These are phyloP conservation scores for Apostasia shenzhenica DNA, from an alignment of 106 monocot genomes.

Conservation along the genomic window DNA sequence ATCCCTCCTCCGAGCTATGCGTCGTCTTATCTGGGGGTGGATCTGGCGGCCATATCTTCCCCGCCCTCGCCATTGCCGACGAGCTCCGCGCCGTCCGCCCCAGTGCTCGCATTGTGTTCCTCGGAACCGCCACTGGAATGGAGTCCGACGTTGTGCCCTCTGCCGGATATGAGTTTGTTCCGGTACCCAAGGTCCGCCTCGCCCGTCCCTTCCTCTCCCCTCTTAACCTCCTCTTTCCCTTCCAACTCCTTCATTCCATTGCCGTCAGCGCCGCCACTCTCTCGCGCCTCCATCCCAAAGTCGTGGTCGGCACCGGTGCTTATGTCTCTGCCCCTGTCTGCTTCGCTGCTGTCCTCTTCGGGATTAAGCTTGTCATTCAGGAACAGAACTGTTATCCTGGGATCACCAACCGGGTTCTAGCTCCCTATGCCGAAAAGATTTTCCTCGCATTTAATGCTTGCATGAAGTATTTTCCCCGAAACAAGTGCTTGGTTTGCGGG, in stretches of 20 bases:
- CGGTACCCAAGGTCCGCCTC: conserved; percentile 18
- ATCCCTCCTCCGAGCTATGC: conserved; percentile 1
- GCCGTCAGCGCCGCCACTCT: conserved; percentile 11
- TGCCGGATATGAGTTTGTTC: conserved; percentile 21
- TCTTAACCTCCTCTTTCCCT: conserved; percentile 32
- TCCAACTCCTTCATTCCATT: conserved; percentile 20
- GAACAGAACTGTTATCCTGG: conserved; percentile 34
- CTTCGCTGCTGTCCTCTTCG: conserved; percentile 25
- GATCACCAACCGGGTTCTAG: conserved; percentile 19
- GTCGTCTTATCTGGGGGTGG: conserved; percentile 30
- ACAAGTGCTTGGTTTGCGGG: conserved; percentile 29
- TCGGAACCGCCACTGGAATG: conserved; percentile 22
- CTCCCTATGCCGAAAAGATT: conserved; percentile 22
- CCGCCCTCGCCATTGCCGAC: conserved; percentile 40
- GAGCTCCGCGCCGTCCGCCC: conserved; percentile 15
- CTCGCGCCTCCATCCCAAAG: conserved; percentile 15
- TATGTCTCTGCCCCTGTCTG: conserved; percentile 28
- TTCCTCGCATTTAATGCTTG: conserved; percentile 32
- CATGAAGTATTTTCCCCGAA: conserved; percentile 20
- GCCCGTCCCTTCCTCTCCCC: conserved; percentile 19
- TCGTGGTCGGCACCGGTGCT: conserved; percentile 34
- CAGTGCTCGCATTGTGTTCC: conserved; percentile 16
- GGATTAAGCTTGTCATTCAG: conserved; percentile 29
- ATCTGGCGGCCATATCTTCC: conserved; percentile 36
- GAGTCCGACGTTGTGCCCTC: conserved; percentile 21